These are phyloP conservation scores for Platismatia glauca DNA, from an alignment of 495 filamentous ascomycete species.

Conservation along the genomic window DNA sequence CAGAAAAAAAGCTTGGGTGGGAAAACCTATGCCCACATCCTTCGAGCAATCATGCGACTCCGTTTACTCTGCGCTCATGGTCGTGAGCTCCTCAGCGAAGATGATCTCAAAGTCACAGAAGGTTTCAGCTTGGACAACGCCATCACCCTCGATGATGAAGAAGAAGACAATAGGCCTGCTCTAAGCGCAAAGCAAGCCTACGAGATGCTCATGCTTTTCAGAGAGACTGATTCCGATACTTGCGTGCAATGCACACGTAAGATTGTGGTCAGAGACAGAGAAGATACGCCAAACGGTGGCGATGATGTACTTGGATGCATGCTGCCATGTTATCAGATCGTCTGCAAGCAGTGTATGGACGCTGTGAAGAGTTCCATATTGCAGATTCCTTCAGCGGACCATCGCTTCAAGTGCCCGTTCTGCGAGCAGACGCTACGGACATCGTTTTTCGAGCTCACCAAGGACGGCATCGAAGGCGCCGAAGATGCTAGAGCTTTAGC, in stretches of 20 bases:
- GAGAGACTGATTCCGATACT: conserved; percentile 59
- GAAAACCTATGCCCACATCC: conserved; percentile 75
- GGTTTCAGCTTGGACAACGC: conserved; percentile 72
- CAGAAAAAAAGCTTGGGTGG: conserved; percentile 59
- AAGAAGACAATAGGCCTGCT: conserved; percentile 45
- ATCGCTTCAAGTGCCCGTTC: conserved; percentile 48
- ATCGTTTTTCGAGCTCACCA: conserved; percentile 56
- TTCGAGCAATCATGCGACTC: conserved; percentile 83
- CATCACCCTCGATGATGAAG: conserved; percentile 76
- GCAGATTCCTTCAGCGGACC: conserved; percentile 30
- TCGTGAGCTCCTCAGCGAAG: conserved; percentile 71
- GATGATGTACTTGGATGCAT: conserved; percentile 64
- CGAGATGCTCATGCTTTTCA: conserved; percentile 72
- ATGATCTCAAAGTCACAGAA: conserved; percentile 68
- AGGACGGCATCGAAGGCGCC: conserved; percentile 51
- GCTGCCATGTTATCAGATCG: conserved; percentile 72
- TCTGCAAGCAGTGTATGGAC: conserved; percentile 66
- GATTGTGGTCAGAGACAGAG: conserved; percentile 38
- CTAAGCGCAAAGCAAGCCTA: conserved; percentile 60
- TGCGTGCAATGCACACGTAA: conserved; percentile 62
- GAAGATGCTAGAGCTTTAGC: conserved; percentile 41
- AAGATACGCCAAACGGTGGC: conserved; percentile 46
- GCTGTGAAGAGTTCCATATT: conserved; percentile 35
- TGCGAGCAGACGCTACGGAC: conserved; percentile 54
- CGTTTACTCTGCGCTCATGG: conserved; percentile 88